Percentiles rank a stretch among this genome's conserved stretches.
Evolutionary conservation across 2,329 filamentous ascomycete genomes (phyloP).

Genomic region (Aspergillus jensenii): DNA sequence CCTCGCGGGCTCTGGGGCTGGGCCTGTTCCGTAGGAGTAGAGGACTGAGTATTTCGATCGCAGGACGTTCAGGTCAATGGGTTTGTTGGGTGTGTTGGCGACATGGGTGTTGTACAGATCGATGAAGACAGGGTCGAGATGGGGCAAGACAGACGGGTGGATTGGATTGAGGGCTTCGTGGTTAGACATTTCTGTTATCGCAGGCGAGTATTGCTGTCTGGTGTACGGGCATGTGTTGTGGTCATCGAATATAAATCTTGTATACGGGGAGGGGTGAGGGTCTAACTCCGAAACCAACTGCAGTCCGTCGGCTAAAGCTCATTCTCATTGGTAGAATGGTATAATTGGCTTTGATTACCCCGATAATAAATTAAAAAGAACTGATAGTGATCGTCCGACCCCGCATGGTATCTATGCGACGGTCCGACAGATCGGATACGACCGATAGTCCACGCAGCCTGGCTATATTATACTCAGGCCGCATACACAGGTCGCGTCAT

Average conservation of each 20-base stretch:
- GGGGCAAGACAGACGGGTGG: conserved; percentile 48
- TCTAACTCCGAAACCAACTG: no score
- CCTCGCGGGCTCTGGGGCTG: conserved; percentile 42
- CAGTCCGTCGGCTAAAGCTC: no score
- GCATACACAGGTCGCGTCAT: no score
- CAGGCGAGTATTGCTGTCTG: no score
- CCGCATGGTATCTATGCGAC: conserved; percentile 27
- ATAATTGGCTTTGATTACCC: no score
- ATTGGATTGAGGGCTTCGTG: conserved; percentile 52
- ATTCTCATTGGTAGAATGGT: no score
- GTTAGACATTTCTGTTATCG: neutral
- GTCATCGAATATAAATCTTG: no score
- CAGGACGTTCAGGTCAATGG: conserved; percentile 42
- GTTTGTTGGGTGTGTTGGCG: conserved; percentile 41
- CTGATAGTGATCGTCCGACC: neutral
- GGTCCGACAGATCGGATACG: neutral
- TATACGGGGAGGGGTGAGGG: no score
- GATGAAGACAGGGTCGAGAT: conserved; percentile 49
- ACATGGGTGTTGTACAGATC: conserved; percentile 51
- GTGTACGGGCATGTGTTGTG: no score
- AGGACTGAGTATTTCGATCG: conserved; percentile 46
- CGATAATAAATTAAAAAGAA: no score
- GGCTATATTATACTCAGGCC: conserved; percentile 2
- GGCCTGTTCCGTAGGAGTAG: conserved; percentile 47
- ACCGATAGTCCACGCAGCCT: neutral